phyloP scores from a whole-genome alignment of 805 yeast genomes.

The Metschnikowia rubicola region DNA sequence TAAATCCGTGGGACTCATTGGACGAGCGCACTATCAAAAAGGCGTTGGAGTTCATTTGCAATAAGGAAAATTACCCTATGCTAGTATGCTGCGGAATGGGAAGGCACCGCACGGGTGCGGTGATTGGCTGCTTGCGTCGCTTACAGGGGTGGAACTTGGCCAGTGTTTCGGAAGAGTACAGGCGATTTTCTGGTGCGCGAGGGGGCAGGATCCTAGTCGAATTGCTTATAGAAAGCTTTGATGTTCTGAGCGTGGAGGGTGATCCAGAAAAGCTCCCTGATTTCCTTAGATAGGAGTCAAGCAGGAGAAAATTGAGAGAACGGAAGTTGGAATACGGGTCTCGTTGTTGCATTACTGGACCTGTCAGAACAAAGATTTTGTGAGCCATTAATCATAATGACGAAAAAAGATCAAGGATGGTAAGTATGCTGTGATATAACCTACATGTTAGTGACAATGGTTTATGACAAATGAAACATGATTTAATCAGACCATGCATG shows the following conservation, averaged over 20 bases:
- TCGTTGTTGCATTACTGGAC: too few species aligned
- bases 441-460: too few species aligned
- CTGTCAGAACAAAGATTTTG: too few species aligned
- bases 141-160: constrained; percentile 98
- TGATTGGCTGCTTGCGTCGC: constrained; percentile 87
- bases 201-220: constrained; percentile 94
- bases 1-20: constrained; percentile 94
- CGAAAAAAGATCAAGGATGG: too few species aligned
- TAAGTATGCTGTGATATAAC: too few species aligned
- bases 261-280: constrained; percentile 31
- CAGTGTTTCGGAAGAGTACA: constrained; percentile 83
- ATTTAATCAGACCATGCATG: too few species aligned
- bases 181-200: constrained; percentile 87
- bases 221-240: constrained; percentile 68
- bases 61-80: constrained; percentile 74
- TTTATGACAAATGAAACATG: too few species aligned
- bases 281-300: constrained; percentile 21
- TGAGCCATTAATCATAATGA: too few species aligned
- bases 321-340: not conserved
- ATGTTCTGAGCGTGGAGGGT: constrained; percentile 33
- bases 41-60: constrained; percentile 72
- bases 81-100: constrained; percentile 98
- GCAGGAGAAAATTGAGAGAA: not conserved
- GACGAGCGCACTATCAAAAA: constrained; percentile 76
- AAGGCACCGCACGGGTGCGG: constrained; percentile 94